Conservation (phyloP, 768 basidiomycete species). For the Boletus speciosus region DNA sequence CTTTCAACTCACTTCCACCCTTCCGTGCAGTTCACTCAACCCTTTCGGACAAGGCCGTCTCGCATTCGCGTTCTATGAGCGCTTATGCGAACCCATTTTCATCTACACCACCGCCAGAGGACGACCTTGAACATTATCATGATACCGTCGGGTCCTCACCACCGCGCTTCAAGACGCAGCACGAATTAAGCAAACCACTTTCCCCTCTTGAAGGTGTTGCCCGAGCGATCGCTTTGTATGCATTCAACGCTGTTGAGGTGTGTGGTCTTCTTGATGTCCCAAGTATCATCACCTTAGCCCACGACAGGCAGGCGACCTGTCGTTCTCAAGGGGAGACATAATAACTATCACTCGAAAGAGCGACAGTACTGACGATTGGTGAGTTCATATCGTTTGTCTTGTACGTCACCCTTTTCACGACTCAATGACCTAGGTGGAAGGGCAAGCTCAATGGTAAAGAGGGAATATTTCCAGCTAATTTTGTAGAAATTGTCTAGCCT, state of each 20-base stretch:
- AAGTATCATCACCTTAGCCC: conserved; percentile 3
- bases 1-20: conserved; percentile 35
- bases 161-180: conserved; percentile 44
- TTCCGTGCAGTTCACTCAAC: conserved; percentile 32
- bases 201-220: conserved; percentile 58
- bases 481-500: conserved; percentile 59
- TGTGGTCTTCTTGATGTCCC: conserved; percentile 8
- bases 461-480: conserved; percentile 82
- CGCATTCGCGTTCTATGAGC: conserved; percentile 36
- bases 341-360: conserved; percentile 68
- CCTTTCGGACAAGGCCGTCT: conserved; percentile 28
- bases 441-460: conserved; percentile 57
- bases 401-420: not conserved
- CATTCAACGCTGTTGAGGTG: conserved; percentile 73
- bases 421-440: conserved; percentile 57
- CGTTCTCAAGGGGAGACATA: conserved; percentile 73
- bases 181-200: conserved; percentile 47
- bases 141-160: conserved; percentile 13
- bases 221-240: conserved; percentile 70
- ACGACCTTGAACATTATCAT: conserved; percentile 13
- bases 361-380: conserved; percentile 74
- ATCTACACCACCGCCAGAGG: conserved; percentile 20
- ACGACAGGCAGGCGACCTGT: conserved; percentile 67
- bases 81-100: conserved; percentile 31
- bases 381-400: conserved; percentile 17